These are phyloP conservation scores for Phytophthora sansomeana DNA, from an alignment of 352 stramenopile genomes.

Conservation along the genomic window DNA sequence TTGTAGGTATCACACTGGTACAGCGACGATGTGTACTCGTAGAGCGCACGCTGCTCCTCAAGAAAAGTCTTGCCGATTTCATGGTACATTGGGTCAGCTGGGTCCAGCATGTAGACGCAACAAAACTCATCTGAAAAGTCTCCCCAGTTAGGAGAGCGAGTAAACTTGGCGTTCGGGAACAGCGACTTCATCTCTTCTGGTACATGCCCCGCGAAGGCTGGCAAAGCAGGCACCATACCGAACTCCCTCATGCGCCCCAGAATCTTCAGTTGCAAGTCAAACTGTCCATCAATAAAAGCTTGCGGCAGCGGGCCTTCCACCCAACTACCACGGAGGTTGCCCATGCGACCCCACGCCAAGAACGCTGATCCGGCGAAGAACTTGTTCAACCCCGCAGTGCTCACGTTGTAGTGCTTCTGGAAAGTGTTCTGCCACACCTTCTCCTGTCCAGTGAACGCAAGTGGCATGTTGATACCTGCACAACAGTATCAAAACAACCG, in stretches of 20 bases:
- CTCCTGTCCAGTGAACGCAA: slow-evolving; percentile 92
- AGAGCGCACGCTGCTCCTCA: slow-evolving; percentile 64
- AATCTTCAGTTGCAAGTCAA: slow-evolving; percentile 80
- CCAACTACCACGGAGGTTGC: slow-evolving; percentile 89
- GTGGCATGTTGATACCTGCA: slow-evolving; percentile 88
- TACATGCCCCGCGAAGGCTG: slow-evolving; percentile 90
- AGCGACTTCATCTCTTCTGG: slow-evolving; percentile 80
- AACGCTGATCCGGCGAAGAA: slow-evolving; percentile 92
- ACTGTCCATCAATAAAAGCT: slow-evolving; percentile 87
- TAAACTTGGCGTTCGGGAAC: slow-evolving; percentile 83
- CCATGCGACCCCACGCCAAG: slow-evolving; percentile 91
- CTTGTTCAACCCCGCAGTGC: slow-evolving; percentile 75
- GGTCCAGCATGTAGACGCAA: slow-evolving; percentile 86
- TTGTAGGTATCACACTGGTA: slow-evolving; percentile 89
- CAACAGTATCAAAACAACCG: background rate
- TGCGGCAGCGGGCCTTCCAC: slow-evolving; percentile 85
- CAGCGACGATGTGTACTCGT: slow-evolving; percentile 77
- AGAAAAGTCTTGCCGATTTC: slow-evolving; percentile 86
- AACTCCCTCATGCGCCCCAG: slow-evolving; percentile 87
- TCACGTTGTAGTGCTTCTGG: slow-evolving; percentile 80
- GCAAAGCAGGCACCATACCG: slow-evolving; percentile 92
- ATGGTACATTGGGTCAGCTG: slow-evolving; percentile 83
- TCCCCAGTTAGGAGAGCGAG: slow-evolving; percentile 81
- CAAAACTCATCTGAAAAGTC: slow-evolving; percentile 84
- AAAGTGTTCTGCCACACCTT: slow-evolving; percentile 91